A percentile compares a stretch with the other conserved stretches of the same genome.
Evolutionary conservation across 2,329 filamentous ascomycete genomes (phyloP).

Genomic region (Calonectria crousiana): DNA sequence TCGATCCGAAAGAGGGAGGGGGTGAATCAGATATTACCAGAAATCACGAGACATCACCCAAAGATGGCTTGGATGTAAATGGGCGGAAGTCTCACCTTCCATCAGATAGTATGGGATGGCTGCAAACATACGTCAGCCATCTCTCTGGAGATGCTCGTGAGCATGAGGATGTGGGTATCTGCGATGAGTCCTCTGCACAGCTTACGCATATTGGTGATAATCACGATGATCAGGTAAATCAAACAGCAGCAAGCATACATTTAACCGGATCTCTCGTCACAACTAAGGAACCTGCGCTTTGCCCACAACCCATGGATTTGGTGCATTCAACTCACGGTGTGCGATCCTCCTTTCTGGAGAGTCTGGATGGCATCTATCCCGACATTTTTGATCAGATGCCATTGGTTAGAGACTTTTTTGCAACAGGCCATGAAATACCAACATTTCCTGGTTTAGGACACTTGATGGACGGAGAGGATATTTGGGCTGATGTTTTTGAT

Average conservation of each 20-base stretch:
- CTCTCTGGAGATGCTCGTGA: slow-evolving; percentile 10
- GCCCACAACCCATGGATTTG: background rate
- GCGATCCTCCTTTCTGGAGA: background rate
- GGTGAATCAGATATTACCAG: background rate
- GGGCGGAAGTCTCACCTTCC: background rate
- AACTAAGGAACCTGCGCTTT: background rate
- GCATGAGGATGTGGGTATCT: background rate
- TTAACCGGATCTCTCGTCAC: background rate
- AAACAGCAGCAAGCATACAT: background rate
- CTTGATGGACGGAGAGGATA: slow-evolving; percentile 4
- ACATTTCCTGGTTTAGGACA: background rate
- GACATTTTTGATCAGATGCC: slow-evolving; percentile 15
- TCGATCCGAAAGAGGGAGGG: background rate
- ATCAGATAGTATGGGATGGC: background rate
- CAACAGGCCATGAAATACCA: slow-evolving; percentile 3
- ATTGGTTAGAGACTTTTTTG: slow-evolving; percentile 14
- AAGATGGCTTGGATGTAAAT: background rate
- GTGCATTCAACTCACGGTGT: background rate
- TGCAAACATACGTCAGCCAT: slow-evolving; percentile 17
- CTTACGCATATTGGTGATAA: background rate
- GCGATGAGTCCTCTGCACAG: too few relatives aligned
- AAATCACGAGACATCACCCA: background rate
- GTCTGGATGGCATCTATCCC: background rate
- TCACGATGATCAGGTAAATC: background rate
- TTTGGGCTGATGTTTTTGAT: slow-evolving; percentile 1